These are phyloP conservation scores for Apiospora aurea DNA, from an alignment of 2,329 filamentous ascomycete species.

Conservation along the genomic window DNA sequence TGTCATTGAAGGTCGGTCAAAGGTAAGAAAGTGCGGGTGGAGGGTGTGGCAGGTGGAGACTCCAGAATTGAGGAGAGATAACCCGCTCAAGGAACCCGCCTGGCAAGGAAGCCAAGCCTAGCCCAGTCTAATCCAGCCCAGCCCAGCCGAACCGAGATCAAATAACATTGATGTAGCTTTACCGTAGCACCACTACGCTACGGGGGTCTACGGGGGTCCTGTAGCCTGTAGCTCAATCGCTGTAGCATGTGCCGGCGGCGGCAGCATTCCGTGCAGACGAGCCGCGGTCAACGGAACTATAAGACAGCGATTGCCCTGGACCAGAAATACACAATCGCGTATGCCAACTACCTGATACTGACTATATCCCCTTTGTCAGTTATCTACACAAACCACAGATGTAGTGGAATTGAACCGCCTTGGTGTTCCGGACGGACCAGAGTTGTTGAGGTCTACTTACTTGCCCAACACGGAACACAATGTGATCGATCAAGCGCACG, in stretches of 20 bases:
- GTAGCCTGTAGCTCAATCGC: too few species aligned
- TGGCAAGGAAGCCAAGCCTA: conserved; percentile 10
- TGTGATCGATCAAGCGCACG: conserved; percentile 7
- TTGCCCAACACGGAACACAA: not conserved
- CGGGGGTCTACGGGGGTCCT: too few species aligned
- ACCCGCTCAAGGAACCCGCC: not conserved
- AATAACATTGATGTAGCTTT: too few species aligned
- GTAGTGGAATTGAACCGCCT: not conserved
- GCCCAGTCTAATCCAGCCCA: not conserved
- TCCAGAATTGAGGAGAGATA: conserved; percentile 17
- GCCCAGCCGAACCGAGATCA: conserved; percentile 7
- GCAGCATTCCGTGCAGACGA: not conserved
- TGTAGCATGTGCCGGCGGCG: too few species aligned
- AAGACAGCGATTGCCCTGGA: not conserved
- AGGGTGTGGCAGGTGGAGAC: conserved; percentile 16
- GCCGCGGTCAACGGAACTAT: too few species aligned
- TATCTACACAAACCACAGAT: not conserved
- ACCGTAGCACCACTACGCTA: too few species aligned
- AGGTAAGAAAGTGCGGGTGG: conserved; percentile 7
- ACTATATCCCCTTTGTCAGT: not conserved
- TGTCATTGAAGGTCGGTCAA: conserved; percentile 20
- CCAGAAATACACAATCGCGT: not conserved
- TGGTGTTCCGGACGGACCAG: not conserved
- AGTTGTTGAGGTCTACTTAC: not conserved
- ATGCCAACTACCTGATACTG: not conserved